Conservation (phyloP, 1,284 basidiomycete species). For the Phellopilus nigrolimitatus region DNA sequence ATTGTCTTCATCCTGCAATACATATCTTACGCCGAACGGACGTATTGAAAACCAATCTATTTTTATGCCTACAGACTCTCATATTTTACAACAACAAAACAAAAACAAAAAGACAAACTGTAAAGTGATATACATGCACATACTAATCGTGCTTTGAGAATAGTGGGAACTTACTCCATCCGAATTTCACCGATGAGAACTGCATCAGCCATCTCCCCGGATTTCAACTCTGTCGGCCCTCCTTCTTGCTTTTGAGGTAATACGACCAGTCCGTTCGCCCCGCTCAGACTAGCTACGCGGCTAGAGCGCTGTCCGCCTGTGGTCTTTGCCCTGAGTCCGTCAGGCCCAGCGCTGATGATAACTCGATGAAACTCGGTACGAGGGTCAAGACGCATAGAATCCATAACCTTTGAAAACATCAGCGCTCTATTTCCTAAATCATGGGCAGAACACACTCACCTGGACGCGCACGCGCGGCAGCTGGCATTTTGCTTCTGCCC, state of each 20-base stretch:
- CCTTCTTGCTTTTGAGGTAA: slow-evolving; percentile 46
- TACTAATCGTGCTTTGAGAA: too few relatives aligned
- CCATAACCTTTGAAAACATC: slow-evolving; percentile 41
- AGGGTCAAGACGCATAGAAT: slow-evolving; percentile 62
- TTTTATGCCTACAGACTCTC: too few relatives aligned
- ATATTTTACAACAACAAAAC: background rate
- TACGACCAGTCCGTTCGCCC: slow-evolving; percentile 74
- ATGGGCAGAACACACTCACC: slow-evolving; percentile 35
- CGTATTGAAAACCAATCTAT: too few relatives aligned
- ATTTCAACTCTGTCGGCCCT: slow-evolving; percentile 38
- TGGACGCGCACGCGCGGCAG: slow-evolving; percentile 63
- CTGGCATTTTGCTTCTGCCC: slow-evolving; percentile 47
- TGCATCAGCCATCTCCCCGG: slow-evolving; percentile 51
- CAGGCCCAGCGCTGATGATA: slow-evolving; percentile 42
- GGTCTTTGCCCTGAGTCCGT: slow-evolving; percentile 60
- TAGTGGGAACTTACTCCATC: slow-evolving; percentile 23
- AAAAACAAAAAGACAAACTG: too few relatives aligned
- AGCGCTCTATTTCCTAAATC: background rate
- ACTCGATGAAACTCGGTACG: slow-evolving; percentile 83
- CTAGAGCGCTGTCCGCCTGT: slow-evolving; percentile 85
- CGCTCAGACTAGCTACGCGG: slow-evolving; percentile 69
- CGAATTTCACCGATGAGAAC: slow-evolving; percentile 67
- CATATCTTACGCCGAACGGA: background rate
- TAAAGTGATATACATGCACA: background rate
- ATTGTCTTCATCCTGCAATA: background rate